Evolutionary conservation across 257 asterid genomes (phyloP).

Genomic region (Salvia rosmarinus): DNA sequence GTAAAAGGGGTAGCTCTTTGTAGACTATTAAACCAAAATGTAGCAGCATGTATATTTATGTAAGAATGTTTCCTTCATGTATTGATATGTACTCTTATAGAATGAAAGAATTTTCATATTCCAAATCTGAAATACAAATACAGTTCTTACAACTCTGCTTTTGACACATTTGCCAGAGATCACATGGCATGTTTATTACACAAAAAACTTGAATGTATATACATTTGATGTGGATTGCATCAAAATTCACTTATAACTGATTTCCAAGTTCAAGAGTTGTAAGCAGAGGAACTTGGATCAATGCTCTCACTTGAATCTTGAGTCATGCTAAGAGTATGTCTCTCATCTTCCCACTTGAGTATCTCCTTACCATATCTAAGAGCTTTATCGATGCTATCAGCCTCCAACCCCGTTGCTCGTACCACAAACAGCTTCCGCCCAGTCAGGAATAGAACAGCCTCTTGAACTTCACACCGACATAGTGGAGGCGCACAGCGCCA

Average conservation of each 20-base stretch:
- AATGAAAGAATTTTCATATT: conserved; percentile 34
- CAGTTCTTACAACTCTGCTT: conserved; percentile 24
- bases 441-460: conserved; percentile 52
- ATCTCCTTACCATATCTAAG: conserved; percentile 69
- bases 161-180: background rate
- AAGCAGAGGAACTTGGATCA: conserved; percentile 64
- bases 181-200: conserved; percentile 24
- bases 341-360: conserved; percentile 75
- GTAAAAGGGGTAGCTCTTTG: background rate
- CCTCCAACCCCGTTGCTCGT: conserved; percentile 66
- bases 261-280: conserved; percentile 16
- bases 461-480: conserved; percentile 72
- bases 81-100: conserved; percentile 4
- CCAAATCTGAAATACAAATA: conserved; percentile 3
- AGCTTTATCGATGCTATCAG: conserved; percentile 67
- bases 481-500: conserved; percentile 83
- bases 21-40: background rate
- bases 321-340: conserved; percentile 28
- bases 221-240: conserved; percentile 5
- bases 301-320: conserved; percentile 62
- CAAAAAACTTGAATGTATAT: conserved; percentile 23
- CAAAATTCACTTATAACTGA: background rate
- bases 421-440: conserved; percentile 63
- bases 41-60: conserved; percentile 22
- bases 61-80: conserved; percentile 24